Percentiles rank a stretch among this genome's conserved stretches.
phyloP scores from a whole-genome alignment of 1,284 basidiomycete genomes.

The Pseudozyma pruni region DNA sequence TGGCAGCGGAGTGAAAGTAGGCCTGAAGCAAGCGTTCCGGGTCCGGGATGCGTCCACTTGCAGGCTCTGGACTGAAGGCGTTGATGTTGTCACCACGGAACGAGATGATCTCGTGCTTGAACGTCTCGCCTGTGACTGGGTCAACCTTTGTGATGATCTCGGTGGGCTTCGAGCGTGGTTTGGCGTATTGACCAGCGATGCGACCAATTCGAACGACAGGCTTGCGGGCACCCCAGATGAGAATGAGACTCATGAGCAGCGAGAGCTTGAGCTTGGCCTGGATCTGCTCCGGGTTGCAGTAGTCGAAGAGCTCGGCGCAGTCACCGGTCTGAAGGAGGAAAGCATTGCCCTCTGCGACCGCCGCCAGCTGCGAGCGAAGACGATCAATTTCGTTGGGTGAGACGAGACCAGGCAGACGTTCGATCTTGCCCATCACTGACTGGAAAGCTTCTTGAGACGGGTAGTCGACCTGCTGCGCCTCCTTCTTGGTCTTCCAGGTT shows the following conservation, averaged over 20 bases:
- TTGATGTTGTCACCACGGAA: constrained; percentile 98
- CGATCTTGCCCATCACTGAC: constrained; percentile 49
- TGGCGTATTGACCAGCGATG: constrained; percentile 81
- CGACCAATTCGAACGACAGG: constrained; percentile 62
- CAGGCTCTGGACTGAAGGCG: constrained; percentile 73
- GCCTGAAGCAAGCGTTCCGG: constrained; percentile 85
- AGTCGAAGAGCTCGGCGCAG: constrained; percentile 78
- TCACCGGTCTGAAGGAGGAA: constrained; percentile 97
- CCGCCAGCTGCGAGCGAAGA: constrained; percentile 56
- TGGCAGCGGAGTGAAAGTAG: constrained; percentile 94
- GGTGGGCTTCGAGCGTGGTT: constrained; percentile 86
- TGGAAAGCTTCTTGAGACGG: constrained; percentile 46
- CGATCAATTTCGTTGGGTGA: constrained; percentile 61
- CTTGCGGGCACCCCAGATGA: constrained; percentile 86
- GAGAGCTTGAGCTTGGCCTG: constrained; percentile 93
- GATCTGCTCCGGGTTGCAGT: constrained; percentile 84
- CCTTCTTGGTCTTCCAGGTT: constrained; percentile 58
- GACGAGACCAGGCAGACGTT: constrained; percentile 64
- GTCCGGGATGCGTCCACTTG: constrained; percentile 81
- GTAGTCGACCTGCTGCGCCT: constrained; percentile 64
- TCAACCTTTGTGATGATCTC: constrained; percentile 72
- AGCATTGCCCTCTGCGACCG: constrained; percentile 70
- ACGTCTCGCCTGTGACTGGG: constrained; percentile 38
- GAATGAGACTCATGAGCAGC: constrained; percentile 91
- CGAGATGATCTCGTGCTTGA: constrained; percentile 71